Conservation (phyloP, 345 rosid genomes). For the Acer yangbiense region DNA sequence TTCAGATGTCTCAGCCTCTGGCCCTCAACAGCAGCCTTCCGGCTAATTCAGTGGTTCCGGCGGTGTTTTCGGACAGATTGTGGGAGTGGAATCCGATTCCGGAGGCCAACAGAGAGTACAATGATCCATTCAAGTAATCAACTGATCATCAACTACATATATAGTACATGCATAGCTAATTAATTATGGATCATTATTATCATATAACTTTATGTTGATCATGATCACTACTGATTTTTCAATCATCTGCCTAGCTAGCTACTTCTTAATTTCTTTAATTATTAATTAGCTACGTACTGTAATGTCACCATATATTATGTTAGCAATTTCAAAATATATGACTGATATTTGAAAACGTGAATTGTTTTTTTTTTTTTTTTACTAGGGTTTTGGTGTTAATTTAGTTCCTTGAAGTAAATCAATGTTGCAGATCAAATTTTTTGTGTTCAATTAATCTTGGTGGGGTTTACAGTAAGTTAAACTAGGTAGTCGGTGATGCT, state of each 20-base stretch:
- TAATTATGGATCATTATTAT: too few relatives aligned
- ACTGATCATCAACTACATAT: slow-evolving; percentile 10
- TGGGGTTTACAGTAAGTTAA: too few relatives aligned
- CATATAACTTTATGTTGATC: neutral
- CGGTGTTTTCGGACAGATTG: slow-evolving; percentile 54
- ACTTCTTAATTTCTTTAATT: slow-evolving; percentile 1
- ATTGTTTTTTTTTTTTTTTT: neutral
- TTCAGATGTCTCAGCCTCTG: slow-evolving; percentile 40
- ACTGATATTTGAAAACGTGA: neutral
- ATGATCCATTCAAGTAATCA: slow-evolving; percentile 63
- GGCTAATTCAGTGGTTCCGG: slow-evolving; percentile 34
- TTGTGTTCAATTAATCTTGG: too few relatives aligned
- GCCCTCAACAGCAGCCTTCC: slow-evolving; percentile 50
- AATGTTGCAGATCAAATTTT: too few relatives aligned
- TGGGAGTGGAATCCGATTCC: slow-evolving; percentile 94
- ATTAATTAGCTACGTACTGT: slow-evolving; percentile 6
- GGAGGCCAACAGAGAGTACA: slow-evolving; percentile 56
- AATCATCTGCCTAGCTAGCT: neutral
- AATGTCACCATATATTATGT: neutral
- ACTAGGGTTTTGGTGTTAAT: slow-evolving; percentile 16
- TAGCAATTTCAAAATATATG: slow-evolving; percentile 12
- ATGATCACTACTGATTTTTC: neutral
- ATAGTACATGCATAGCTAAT: neutral
- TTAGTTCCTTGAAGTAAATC: too few relatives aligned
- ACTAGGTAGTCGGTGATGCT: too few relatives aligned